phyloP scores from a whole-genome alignment of 805 yeast genomes.

The Wickerhamiella azymoides region DNA sequence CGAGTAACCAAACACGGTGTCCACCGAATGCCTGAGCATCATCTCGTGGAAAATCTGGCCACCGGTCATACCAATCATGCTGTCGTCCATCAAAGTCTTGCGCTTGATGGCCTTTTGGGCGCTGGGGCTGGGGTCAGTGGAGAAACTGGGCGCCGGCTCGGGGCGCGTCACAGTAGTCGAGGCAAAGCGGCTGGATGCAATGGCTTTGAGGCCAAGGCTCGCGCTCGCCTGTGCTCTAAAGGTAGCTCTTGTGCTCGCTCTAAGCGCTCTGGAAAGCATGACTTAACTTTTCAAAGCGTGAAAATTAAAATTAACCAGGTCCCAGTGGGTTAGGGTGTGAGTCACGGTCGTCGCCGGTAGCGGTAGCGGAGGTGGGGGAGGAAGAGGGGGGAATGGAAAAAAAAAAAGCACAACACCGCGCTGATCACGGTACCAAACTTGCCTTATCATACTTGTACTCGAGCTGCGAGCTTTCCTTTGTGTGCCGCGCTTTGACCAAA shows the following conservation, averaged over 20 bases:
- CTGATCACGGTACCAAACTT: conserved; percentile 1
- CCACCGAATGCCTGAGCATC: conserved; percentile 94
- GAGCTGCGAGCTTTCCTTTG: conserved; percentile 19
- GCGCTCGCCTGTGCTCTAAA: not conserved
- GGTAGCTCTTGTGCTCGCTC: not conserved
- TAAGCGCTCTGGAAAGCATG: not conserved
- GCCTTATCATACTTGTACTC: conserved; percentile 17
- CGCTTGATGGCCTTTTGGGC: conserved; percentile 1
- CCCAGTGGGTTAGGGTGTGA: not conserved
- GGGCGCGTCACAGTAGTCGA: conserved; percentile 17
- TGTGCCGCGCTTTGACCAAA: conserved; percentile 18
- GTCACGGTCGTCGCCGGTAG: not conserved
- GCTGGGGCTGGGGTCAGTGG: conserved; percentile 14
- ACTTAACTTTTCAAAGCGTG: not conserved
- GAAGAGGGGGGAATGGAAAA: not conserved
- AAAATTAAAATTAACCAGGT: not conserved
- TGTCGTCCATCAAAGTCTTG: conserved; percentile 34
- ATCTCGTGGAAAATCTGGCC: conserved; percentile 98
- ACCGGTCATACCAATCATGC: conserved; percentile 92
- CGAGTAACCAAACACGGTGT: conserved; percentile 93
- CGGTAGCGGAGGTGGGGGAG: not conserved
- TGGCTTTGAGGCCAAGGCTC: not conserved
- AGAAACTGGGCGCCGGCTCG: conserved; percentile 27
- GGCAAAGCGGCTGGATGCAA: not conserved
- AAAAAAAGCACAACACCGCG: not conserved